Percentiles rank a stretch among this genome's conserved stretches.
Conservation (phyloP, 2,329 filamentous ascomycete genomes). For the Metarhizium humberi region DNA sequence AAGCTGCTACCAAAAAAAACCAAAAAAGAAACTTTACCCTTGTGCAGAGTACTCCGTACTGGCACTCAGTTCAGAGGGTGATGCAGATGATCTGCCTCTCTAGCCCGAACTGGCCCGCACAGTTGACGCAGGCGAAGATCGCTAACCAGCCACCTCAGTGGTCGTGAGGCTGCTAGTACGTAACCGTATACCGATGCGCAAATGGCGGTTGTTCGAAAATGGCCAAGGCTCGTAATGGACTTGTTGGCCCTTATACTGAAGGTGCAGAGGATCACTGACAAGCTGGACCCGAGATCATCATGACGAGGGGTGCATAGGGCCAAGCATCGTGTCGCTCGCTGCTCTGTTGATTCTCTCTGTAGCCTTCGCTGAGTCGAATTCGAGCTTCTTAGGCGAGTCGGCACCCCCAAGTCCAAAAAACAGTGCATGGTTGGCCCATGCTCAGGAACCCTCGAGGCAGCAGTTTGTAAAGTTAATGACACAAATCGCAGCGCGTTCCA, state of each 20-base stretch:
- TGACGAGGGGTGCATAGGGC: neutral
- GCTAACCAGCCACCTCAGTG: neutral
- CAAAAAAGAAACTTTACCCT: too few species aligned
- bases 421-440: too few species aligned
- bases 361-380: too few species aligned
- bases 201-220: constrained; percentile 3
- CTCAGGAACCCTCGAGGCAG: too few species aligned
- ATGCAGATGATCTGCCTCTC: neutral
- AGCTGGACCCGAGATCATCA: neutral
- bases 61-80: neutral
- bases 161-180: neutral
- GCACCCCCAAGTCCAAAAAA: too few species aligned
- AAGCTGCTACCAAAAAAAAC: neutral
- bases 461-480: too few species aligned
- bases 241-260: too few species aligned
- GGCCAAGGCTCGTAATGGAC: neutral
- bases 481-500: too few species aligned
- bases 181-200: neutral
- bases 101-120: neutral
- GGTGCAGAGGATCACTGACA: neutral
- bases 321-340: neutral
- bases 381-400: too few species aligned
- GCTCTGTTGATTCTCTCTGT: too few species aligned
- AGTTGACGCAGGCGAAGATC: neutral
- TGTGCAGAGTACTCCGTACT: neutral